These are phyloP conservation scores for Cyberlindnera amylophila DNA, from an alignment of 805 yeast genomes.

Conservation along the genomic window DNA sequence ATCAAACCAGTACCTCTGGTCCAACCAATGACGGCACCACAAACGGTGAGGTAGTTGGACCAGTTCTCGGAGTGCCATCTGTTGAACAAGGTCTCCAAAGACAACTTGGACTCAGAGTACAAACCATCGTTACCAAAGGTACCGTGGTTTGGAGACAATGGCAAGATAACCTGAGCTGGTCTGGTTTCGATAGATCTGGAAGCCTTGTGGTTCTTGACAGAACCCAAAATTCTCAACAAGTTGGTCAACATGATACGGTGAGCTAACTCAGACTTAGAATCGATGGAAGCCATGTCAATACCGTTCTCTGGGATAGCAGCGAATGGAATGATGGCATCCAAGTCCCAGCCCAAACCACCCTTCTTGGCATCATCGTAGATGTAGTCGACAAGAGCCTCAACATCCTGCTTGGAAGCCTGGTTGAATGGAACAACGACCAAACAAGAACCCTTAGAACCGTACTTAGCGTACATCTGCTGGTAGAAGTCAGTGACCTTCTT, in stretches of 20 bases:
- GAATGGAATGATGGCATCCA: slow-evolving; percentile 93
- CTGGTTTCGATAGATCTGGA: slow-evolving; percentile 80
- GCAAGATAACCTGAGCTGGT: slow-evolving; percentile 96
- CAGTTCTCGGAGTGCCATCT: slow-evolving; percentile 99
- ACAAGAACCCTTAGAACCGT: slow-evolving; percentile 89
- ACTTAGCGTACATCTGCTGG: slow-evolving; percentile 88
- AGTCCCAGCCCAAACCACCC: slow-evolving; percentile 96
- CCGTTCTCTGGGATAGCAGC: slow-evolving; percentile 99
- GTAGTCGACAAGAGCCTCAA: slow-evolving; percentile 76
- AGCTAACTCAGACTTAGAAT: slow-evolving; percentile 94
- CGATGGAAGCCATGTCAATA: slow-evolving; percentile 87
- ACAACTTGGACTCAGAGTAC: slow-evolving; percentile 95
- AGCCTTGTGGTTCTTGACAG: slow-evolving; percentile 78
- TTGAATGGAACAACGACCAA: slow-evolving; percentile 97
- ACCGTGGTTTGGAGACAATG: slow-evolving; percentile 98
- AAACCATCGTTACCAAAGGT: slow-evolving; percentile 98
- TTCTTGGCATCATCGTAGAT: slow-evolving; percentile 79
- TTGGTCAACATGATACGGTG: slow-evolving; percentile 98
- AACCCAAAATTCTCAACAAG: slow-evolving; percentile 87
- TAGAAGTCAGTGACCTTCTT: slow-evolving; percentile 93
- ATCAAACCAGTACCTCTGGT: slow-evolving; percentile 99
- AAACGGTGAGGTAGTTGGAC: slow-evolving; percentile 88
- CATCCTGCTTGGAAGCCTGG: slow-evolving; percentile 96
- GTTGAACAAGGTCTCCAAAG: slow-evolving; percentile 94
- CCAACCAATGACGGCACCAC: slow-evolving; percentile 99